phyloP scores from a whole-genome alignment of 2,329 filamentous ascomycete genomes.

The Onygena corvina region DNA sequence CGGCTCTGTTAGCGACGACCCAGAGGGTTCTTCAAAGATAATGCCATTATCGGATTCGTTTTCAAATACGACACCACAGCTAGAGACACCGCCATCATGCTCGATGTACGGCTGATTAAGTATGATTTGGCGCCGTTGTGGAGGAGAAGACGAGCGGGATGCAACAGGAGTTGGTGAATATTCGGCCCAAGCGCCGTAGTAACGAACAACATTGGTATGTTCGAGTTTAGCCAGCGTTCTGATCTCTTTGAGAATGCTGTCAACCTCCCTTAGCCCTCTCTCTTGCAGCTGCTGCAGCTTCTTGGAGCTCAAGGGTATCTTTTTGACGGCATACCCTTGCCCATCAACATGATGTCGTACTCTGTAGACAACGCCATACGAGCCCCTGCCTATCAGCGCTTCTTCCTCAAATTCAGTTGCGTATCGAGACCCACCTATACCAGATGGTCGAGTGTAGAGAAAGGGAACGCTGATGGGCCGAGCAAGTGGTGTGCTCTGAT shows the following conservation, averaged over 20 bases:
- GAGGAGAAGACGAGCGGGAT: background rate
- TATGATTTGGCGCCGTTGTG: conserved; percentile 7
- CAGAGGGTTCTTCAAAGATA: conserved; percentile 14
- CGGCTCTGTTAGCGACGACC: background rate
- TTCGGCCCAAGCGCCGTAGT: conserved; percentile 55
- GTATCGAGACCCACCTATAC: conserved; percentile 31
- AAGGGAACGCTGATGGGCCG: conserved; percentile 11
- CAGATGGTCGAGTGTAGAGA: conserved; percentile 10
- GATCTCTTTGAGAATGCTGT: conserved; percentile 48
- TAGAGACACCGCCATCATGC: conserved; percentile 17
- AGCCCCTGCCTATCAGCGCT: conserved; percentile 49
- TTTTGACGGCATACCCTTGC: conserved; percentile 53
- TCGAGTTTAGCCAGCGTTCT: conserved; percentile 50
- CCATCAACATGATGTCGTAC: conserved; percentile 51
- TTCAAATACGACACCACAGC: conserved; percentile 30
- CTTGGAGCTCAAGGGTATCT: conserved; percentile 46
- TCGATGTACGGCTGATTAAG: conserved; percentile 12
- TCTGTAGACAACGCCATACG: conserved; percentile 53
- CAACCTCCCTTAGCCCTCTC: conserved; percentile 42
- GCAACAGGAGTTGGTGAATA: conserved; percentile 17
- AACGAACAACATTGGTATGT: conserved; percentile 55
- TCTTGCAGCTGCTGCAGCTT: conserved; percentile 42
- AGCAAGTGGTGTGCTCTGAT: conserved; percentile 16
- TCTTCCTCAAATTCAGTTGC: conserved; percentile 43
- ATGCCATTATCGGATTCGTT: conserved; percentile 25